Evolutionary conservation across 768 basidiomycete species (phyloP), one percentile per base, ranked within the genome.

Genomic region (Kockovaella imperatae): DNA sequence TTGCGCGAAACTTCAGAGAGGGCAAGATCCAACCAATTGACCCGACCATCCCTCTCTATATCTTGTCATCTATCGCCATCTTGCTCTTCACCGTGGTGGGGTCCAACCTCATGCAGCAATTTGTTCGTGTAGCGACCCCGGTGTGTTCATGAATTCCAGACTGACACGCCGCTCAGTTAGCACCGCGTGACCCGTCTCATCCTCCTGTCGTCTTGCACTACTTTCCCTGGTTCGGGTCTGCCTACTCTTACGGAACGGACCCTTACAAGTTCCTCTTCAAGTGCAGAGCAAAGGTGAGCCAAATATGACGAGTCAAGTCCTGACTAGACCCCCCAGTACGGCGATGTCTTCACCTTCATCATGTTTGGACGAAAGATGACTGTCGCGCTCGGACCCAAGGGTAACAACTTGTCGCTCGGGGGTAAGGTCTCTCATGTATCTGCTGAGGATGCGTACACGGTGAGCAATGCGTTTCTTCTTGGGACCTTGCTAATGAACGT

Each of bases 311-410:
- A 28, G 10, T 31, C 17, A 2, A 3, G 15, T 42, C 21, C 5
- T 54, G 17, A 17, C n/a, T 14, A 35, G 21, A 35, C 20, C 2
- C 18, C 24, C 50, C 42, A 99, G 95, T 83, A 97, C 62, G 95
- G 95, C 48, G 79, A 95, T 53, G 82, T 97, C n/a, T 99, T 97
- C 76, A 91, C 91, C 1, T 97, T 95, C 73, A 76, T 90, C 34
- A 74, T 99, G 6, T 73, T 96, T 46, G 95, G 95, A 32, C 81
- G 88, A 52, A 82, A 80, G 43, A 80, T 96, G 57, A 97, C 93
- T 2, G 90, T 91, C 43, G 83, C 87, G 2, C 78, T 97, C 18
- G 87, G 90, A 29, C 76, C 88, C 18, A 86, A 84, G 69, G 95
- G 95, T 18, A 93, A 86, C 72, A 89, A 97, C 74, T 84, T 95